Conservation (phyloP, 805 yeast genomes). For the Kregervanrija fluxuum region DNA sequence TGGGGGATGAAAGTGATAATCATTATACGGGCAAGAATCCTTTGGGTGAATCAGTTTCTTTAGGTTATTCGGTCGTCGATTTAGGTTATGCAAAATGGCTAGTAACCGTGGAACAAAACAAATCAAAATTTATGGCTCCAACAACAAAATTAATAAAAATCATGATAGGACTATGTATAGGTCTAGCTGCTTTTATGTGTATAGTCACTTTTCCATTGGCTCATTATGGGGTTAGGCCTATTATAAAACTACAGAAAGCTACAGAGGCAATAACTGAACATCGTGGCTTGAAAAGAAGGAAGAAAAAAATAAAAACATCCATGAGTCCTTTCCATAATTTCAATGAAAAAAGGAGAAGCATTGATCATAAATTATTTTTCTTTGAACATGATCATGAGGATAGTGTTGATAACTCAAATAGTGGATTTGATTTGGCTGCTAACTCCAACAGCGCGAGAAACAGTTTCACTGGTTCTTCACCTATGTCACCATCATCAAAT, state of each 20-base stretch:
- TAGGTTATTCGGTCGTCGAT: conserved; percentile 46
- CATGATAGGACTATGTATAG: conserved; percentile 71
- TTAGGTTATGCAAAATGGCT: conserved; percentile 53
- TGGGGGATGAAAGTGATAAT: conserved; percentile 32
- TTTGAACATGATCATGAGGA: not conserved
- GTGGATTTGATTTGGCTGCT: not conserved
- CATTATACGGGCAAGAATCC: conserved; percentile 31
- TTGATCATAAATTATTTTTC: not conserved
- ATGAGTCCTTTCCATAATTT: conserved; percentile 10
- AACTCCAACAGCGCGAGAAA: conserved; percentile 1
- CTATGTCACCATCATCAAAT: conserved; percentile 6
- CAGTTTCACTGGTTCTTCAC: conserved; percentile 6
- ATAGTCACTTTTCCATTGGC: conserved; percentile 76
- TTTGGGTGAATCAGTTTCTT: conserved; percentile 36
- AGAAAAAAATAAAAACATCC: conserved; percentile 13
- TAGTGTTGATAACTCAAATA: not conserved
- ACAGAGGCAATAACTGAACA: conserved; percentile 62
- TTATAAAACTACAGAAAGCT: conserved; percentile 69
- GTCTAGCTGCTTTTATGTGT: conserved; percentile 68
- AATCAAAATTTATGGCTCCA: conserved; percentile 54
- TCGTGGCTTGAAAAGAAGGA: conserved; percentile 23
- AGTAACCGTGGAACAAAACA: conserved; percentile 62
- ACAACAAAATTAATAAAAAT: conserved; percentile 53
- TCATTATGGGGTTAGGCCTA: conserved; percentile 79
- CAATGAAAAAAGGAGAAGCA: conserved; percentile 2